Conservation (phyloP, 1,139 yeast genomes). For the Arxiozyma slooffiae region DNA sequence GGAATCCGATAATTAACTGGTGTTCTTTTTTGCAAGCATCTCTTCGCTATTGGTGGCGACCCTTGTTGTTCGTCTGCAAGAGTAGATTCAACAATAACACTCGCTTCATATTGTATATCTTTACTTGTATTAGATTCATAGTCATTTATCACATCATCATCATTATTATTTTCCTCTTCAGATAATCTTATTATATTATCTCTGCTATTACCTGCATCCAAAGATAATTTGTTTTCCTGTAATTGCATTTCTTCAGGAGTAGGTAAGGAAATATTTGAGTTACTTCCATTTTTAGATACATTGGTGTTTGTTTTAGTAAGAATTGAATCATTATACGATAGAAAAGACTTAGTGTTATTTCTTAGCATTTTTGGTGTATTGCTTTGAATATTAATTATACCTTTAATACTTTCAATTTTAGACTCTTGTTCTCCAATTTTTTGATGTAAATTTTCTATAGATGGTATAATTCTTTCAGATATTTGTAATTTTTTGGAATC, state of each 20-base stretch:
- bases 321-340: neutral
- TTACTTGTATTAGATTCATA: neutral
- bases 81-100: neutral
- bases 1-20: conserved; percentile 25
- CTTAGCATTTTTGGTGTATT: neutral
- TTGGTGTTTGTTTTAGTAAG: neutral
- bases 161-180: conserved; percentile 8
- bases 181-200: neutral
- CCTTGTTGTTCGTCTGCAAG: neutral
- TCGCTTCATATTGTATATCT: neutral
- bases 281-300: neutral
- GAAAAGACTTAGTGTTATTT: neutral
- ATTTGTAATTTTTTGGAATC: conserved; percentile 18
- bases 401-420: neutral
- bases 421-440: neutral
- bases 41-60: conserved; percentile 4
- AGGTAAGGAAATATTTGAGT: conserved; percentile 1
- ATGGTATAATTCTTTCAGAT: conserved; percentile 16
- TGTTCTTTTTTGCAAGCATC: conserved; percentile 15
- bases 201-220: neutral
- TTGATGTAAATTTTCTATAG: conserved; percentile 4
- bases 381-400: conserved; percentile 1
- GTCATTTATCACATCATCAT: conserved; percentile 4
- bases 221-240: neutral
- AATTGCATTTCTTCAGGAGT: neutral